Evolutionary conservation across 2,329 filamentous ascomycete genomes (phyloP).

Genomic region (Fusarium tupiense): DNA sequence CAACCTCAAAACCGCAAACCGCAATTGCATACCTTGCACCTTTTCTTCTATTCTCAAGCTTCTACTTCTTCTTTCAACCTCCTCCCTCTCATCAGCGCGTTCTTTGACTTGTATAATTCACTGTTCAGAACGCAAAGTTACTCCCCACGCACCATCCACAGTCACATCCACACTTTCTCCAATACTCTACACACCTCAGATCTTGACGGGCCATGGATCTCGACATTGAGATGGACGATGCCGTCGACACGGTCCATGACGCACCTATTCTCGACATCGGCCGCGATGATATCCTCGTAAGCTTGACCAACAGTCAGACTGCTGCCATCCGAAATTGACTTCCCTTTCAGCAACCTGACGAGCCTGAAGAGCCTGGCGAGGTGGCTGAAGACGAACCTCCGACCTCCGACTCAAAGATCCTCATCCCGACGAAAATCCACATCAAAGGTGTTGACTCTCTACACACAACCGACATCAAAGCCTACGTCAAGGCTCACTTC

Average conservation of each 20-base stretch:
- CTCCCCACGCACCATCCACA: not conserved
- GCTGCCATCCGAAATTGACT: conserved; percentile 25
- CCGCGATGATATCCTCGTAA: conserved; percentile 52
- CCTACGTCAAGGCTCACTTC: conserved; percentile 77
- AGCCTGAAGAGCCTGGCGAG: conserved; percentile 52
- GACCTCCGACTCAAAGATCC: conserved; percentile 40
- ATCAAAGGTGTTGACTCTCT: conserved; percentile 84
- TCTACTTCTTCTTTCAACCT: not conserved
- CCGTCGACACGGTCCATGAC: conserved; percentile 52
- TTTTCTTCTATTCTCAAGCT: not conserved
- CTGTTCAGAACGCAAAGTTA: not conserved
- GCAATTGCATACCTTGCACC: not conserved
- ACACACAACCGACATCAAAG: conserved; percentile 81
- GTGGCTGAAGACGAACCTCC: conserved; percentile 49
- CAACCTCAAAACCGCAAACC: conserved; percentile 21
- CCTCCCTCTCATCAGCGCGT: not conserved
- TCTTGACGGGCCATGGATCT: conserved; percentile 66
- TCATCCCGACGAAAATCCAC: conserved; percentile 73
- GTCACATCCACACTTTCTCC: not conserved
- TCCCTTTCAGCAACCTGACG: conserved; percentile 46
- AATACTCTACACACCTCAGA: not conserved
- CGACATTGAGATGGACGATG: conserved; percentile 77
- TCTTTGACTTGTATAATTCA: not conserved
- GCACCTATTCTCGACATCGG: conserved; percentile 40
- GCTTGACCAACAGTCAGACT: conserved; percentile 1